Percentiles rank a stretch among this genome's conserved stretches.
Evolutionary conservation across 345 rosid genomes (phyloP).

Genomic region (Erodium maritimum): DNA sequence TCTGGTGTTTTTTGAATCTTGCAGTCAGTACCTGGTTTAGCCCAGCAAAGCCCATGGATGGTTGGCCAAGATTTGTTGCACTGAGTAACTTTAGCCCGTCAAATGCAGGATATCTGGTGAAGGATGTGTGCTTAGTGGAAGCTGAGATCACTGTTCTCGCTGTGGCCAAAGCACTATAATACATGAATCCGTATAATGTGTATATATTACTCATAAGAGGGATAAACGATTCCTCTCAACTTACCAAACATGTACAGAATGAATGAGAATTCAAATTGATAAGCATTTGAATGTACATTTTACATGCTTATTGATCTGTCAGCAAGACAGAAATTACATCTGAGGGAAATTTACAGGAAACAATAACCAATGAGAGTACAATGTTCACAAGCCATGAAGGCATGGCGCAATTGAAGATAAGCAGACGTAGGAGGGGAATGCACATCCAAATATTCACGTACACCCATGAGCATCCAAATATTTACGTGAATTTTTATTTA

Average conservation of each 20-base stretch:
- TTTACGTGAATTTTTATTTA: background rate
- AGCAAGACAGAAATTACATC: background rate
- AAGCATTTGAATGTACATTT: background rate
- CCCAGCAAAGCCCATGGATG: slow-evolving; percentile 12
- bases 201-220: no score
- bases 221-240: no score
- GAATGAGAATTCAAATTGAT: background rate
- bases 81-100: slow-evolving; percentile 7
- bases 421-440: background rate
- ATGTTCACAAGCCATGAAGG: slow-evolving; percentile 7
- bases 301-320: background rate
- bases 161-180: slow-evolving; percentile 8
- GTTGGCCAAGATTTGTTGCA: slow-evolving; percentile 24
- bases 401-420: slow-evolving; percentile 4
- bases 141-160: slow-evolving; percentile 28
- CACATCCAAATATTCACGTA: background rate
- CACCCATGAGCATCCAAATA: background rate
- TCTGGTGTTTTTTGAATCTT: background rate
- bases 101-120: slow-evolving; percentile 11
- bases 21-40: slow-evolving; percentile 28
- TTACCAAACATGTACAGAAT: no score
- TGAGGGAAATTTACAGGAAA: background rate
- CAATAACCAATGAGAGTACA: background rate
- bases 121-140: slow-evolving; percentile 23
- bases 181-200: no score